phyloP scores from a whole-genome alignment of 208 protist species.

The Jaenimonas drosophilae region DNA sequence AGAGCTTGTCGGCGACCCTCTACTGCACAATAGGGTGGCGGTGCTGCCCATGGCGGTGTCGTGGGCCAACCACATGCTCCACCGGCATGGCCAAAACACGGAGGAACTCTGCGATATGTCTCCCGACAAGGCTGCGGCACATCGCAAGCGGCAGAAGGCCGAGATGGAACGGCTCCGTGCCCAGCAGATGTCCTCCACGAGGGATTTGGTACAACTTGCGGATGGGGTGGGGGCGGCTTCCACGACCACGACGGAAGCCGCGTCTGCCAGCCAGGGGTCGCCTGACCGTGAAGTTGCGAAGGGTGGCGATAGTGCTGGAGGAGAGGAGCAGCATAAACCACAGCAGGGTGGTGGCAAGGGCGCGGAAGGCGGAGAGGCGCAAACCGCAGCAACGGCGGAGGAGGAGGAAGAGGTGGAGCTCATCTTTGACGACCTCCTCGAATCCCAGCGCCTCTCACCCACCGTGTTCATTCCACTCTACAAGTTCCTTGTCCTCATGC shows the following conservation, averaged over 20 bases:
- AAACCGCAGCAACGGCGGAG: slow-evolving; percentile 1
- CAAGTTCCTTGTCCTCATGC: slow-evolving; percentile 53
- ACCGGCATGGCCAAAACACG: slow-evolving; percentile 2
- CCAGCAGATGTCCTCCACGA: not conserved
- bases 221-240: slow-evolving; percentile 1
- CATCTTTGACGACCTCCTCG: slow-evolving; percentile 7
- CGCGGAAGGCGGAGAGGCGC: not conserved
- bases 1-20: not conserved
- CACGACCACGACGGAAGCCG: no score
- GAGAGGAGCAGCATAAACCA: no score
- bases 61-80: slow-evolving; percentile 8
- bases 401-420: slow-evolving; percentile 2
- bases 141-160: not conserved
- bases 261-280: no score
- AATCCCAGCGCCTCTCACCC: not conserved
- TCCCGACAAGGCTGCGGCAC: not conserved
- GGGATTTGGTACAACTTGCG: no score
- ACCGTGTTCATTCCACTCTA: slow-evolving; percentile 34
- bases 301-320: no score
- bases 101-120: slow-evolving; percentile 9
- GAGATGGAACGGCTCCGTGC: not conserved
- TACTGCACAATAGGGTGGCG: slow-evolving; percentile 3
- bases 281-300: no score
- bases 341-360: not conserved
- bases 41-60: slow-evolving; percentile 6